Percentiles rank a stretch among this genome's conserved stretches.
These are phyloP conservation scores for Diplotaxis tenuifolia DNA, from an alignment of 345 rosid species.

Conservation along the genomic window DNA sequence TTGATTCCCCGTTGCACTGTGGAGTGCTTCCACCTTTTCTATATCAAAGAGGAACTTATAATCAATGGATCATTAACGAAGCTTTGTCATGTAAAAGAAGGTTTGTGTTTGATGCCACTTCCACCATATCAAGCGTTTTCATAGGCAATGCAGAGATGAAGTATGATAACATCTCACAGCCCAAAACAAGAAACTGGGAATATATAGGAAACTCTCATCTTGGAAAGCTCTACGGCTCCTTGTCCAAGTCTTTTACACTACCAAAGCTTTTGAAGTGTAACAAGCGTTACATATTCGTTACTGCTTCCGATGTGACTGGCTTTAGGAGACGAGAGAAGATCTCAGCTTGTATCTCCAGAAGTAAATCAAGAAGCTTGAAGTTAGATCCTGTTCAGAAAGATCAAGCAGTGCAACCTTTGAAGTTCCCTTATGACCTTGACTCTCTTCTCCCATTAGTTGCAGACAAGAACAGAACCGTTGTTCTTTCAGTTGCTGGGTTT, in stretches of 20 bases:
- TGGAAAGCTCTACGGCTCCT: slow-evolving; percentile 62
- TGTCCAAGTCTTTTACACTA: slow-evolving; percentile 43
- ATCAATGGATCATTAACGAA: slow-evolving; percentile 70
- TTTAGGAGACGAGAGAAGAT: slow-evolving; percentile 43
- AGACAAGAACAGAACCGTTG: slow-evolving; percentile 65
- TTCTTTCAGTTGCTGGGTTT: slow-evolving; percentile 84
- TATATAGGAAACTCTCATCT: slow-evolving; percentile 64
- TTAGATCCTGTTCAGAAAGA: slow-evolving; percentile 39
- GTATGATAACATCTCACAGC: slow-evolving; percentile 27
- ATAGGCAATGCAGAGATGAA: slow-evolving; percentile 27
- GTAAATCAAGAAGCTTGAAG: slow-evolving; percentile 35
- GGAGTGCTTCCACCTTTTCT: slow-evolving; percentile 88
- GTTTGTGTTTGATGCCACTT: slow-evolving; percentile 79
- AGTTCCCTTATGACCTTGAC: slow-evolving; percentile 60
- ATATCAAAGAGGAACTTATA: slow-evolving; percentile 62
- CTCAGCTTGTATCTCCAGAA: slow-evolving; percentile 47
- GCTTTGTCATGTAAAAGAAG: slow-evolving; percentile 57
- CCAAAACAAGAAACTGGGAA: slow-evolving; percentile 65
- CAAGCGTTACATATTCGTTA: slow-evolving; percentile 46
- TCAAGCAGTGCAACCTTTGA: slow-evolving; percentile 31
- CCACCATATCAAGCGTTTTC: slow-evolving; percentile 53
- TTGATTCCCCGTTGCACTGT: slow-evolving; percentile 53
- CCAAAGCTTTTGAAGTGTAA: slow-evolving; percentile 63
- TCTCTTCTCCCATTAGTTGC: slow-evolving; percentile 62
- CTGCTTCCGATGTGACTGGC: slow-evolving; percentile 12